Base-by-base conservation (phyloP, 768 basidiomycete genomes). In the Hygrophoropsis aurantiaca region DNA sequence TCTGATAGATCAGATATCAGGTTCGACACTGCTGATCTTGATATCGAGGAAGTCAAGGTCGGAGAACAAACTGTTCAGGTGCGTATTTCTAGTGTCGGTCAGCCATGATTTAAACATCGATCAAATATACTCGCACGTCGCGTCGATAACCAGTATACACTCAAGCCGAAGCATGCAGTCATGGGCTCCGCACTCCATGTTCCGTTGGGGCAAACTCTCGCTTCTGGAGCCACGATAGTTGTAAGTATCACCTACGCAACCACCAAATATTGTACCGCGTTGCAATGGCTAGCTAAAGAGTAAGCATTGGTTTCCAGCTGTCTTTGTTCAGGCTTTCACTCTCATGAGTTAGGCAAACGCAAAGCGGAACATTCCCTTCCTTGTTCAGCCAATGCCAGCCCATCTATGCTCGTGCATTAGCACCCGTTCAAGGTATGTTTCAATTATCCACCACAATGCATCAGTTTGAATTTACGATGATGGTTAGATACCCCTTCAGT, bases 361-460 rank as follows among this genome's bases (percentile, higher is more conserved):
- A 77, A 42, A 77, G 77, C 4, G 78, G 77, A 44, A 67, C 68
- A 39, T 74, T 76, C 58, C 73, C 77, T 3, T 82, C 77, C 65
- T 64, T 82, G 13, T 83, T 81, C 66, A 78, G 76, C 41, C 82
- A 82, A 54, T 75, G 72, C 54, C 80, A 82, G 54, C 79, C 81
- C 5, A 82, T 81, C 57, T 78, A 81, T 57, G 77, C 75, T 5
- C 69, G 81, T 25, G 70, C 72, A 1, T 59, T 81, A n/a, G 58
- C 75, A 4, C 80, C 79, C 2, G 60, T 75, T 33, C 78, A 80
- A 63, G 70, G 70, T 68, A 42, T 44, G 42, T n/a, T n/a, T n/a
- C n/a, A n/a, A n/a, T 34, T 34, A n/a, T 10, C 11, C 32, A 10
- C 32, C 32, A 10, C 40, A 26, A 26, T 8, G 32, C 40, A n/a